Base-by-base conservation (phyloP, 1,284 basidiomycete genomes). In the Apiotrichum montevideense region DNA sequence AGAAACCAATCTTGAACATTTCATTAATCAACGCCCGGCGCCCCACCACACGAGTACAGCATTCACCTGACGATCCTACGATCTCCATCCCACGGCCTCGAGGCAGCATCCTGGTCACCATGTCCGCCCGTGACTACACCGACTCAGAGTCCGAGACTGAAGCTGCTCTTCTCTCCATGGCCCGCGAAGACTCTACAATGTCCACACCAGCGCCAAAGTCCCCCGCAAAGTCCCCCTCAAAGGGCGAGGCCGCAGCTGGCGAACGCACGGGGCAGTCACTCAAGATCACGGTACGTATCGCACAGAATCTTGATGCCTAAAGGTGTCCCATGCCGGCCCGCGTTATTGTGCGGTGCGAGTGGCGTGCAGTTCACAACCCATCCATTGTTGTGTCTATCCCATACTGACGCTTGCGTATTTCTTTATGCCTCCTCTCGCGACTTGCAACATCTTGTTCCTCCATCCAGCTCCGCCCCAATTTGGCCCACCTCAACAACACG, bases 91-190 rank as follows among this genome's bases (percentile, higher is more conserved):
- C 21, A 21, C 21, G 21, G 21, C 21, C 21, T 21, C 21, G 21
- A 21, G 21, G 21, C 21, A 21, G 21, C 21, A 21, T 21, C 21
- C 21, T 21, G 21, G 8, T 35, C 55, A 49, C 49, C 39, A 59
- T 56, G 55, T 57, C 63, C n/a, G 35, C 61, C 7, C 60, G 56
- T 35, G 63, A 65, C 51, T 65, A 65, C 51, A 69, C 70, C n/a
- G 67, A 69, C 49, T 64, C 63, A 15, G 67, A 69, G 52, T 52
- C 51, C 6, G 65, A 63, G 10, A 46, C 43, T 40, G 61, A 59
- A 10, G 32, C 34, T 29, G 56, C 53, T 15, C 49, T 48, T 33
- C 39, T 54, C 42, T 46, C 35, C 40, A 49, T 46, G 43, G 34
- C 50, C 6, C 47, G 43, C 44, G 55, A 46, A 45, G 29, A 39